phyloP scores from a whole-genome alignment of 2,329 filamentous ascomycete genomes.

The Lecanicillium sp. region DNA sequence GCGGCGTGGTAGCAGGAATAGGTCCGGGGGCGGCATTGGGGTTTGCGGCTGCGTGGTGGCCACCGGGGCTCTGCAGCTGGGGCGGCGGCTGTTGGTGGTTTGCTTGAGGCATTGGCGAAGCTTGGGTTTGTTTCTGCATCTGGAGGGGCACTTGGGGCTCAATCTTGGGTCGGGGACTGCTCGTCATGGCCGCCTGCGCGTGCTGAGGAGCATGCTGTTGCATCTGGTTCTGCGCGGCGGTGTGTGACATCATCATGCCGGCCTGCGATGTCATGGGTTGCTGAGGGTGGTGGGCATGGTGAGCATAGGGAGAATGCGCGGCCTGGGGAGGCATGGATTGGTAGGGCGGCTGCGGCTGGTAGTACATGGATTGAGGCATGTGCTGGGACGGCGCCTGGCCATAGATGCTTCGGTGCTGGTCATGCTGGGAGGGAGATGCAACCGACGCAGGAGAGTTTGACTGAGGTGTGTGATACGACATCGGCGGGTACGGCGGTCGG shows the following conservation, averaged over 20 bases:
- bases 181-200: constrained; percentile 49
- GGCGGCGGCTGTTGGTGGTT: constrained; percentile 33
- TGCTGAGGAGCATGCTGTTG: constrained; percentile 53
- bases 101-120: constrained; percentile 26
- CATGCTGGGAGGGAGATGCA: constrained; percentile 80
- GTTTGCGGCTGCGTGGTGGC: constrained; percentile 54
- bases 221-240: constrained; percentile 49
- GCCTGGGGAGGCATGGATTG: constrained; percentile 61
- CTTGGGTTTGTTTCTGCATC: constrained; percentile 43
- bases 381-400: constrained; percentile 72
- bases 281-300: constrained; percentile 46
- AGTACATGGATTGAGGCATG: constrained; percentile 77
- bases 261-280: constrained; percentile 59
- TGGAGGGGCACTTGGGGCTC: constrained; percentile 56
- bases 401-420: constrained; percentile 85
- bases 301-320: constrained; percentile 53
- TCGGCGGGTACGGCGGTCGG: constrained; percentile 77
- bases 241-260: constrained; percentile 61
- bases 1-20: constrained; percentile 90
- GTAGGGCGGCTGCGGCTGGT: constrained; percentile 54
- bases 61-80: constrained; percentile 34
- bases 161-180: constrained; percentile 58
- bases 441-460: constrained; percentile 93
- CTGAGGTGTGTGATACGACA: constrained; percentile 87
- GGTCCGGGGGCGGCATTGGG: constrained; percentile 90